Evolutionary conservation across 306 rosid genomes (phyloP).

Genomic region (Boehmeria nivea): DNA sequence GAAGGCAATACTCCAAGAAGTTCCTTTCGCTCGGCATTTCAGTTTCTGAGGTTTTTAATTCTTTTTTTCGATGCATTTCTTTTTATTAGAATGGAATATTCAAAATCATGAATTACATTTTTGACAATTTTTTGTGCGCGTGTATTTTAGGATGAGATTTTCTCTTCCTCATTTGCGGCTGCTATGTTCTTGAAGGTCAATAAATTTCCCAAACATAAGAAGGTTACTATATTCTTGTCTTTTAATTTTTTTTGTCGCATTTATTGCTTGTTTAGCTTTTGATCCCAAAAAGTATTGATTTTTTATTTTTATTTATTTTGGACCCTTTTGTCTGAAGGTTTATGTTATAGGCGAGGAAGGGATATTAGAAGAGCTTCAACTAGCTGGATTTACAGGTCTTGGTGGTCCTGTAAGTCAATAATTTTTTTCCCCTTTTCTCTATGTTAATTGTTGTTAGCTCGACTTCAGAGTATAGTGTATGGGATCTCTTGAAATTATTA

Average conservation of each 20-base stretch:
- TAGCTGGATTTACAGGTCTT: conserved; percentile 81
- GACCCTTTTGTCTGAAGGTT: conserved; percentile 54
- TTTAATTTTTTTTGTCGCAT: too few species aligned
- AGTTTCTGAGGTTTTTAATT: conserved; percentile 52
- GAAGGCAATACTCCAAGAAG: conserved; percentile 58
- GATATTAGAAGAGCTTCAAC: conserved; percentile 75
- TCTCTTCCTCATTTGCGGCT: conserved; percentile 93
- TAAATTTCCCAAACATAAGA: conserved; percentile 58
- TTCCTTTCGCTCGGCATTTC: conserved; percentile 78
- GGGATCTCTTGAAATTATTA: not conserved
- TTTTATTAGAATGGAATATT: not conserved
- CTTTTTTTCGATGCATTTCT: not conserved
- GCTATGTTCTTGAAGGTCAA: conserved; percentile 86
- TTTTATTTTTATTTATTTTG: too few species aligned
- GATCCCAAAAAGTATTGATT: not conserved
- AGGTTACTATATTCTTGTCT: conserved; percentile 37
- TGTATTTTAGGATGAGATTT: conserved; percentile 64
- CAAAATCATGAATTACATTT: too few species aligned
- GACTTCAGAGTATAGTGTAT: not conserved
- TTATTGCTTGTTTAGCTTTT: not conserved
- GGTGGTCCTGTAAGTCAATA: conserved; percentile 81
- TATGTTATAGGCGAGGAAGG: conserved; percentile 89
- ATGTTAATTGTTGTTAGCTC: not conserved
- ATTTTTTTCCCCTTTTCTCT: not conserved
- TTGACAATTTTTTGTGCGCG: not conserved